Evolutionary conservation across 1,139 yeast species (phyloP), one percentile per base, ranked within the genome.

Genomic region (Meyerozyma elateridarum): DNA sequence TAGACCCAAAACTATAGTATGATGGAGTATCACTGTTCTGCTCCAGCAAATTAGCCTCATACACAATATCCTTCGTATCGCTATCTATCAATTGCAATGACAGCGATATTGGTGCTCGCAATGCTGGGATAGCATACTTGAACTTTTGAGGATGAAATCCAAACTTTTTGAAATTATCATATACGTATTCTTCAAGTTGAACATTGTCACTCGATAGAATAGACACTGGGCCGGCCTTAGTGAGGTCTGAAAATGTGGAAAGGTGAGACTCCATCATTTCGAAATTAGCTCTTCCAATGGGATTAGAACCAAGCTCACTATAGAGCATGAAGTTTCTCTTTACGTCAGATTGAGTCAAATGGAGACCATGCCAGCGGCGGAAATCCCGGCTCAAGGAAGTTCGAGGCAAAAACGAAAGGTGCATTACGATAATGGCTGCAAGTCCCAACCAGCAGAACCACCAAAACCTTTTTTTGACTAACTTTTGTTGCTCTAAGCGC

Each of bases 1-100:
- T 49, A 8, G 29, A 32, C 1, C 71, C 67, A 42, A 48, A 56
- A 1, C 56, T 53, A 37, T 51, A 54, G 40, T 47, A 68, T 1
- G 68, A 62, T 1, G 73, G 73, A 0, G 73, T 66, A 4, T 41
- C 31, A 20, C 42, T 51, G 15, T 41, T 41, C 1, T 51, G 48
- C 36, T 67, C 73, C 1, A 29, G 29, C 12, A 64, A 35, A 4
- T 42, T 34, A 2, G 65, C 57, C 2, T 41, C 34, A 38, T 61
- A 64, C 4, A 60, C 48, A 5, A 48, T 39, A 1, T 47, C 42
- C 6, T 48, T 51, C 3, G 40, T 33, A 11, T 42, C 34, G 8
- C 40, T 24, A 33, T 62, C 66, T 5, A 49, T 26, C 11, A 67
- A 40, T 25, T 44, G 40, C 16, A 52, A 31, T 13, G 34, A 33